Conservation (phyloP, 1,284 basidiomycete genomes). For the Leucocoprinus gongylophorus region DNA sequence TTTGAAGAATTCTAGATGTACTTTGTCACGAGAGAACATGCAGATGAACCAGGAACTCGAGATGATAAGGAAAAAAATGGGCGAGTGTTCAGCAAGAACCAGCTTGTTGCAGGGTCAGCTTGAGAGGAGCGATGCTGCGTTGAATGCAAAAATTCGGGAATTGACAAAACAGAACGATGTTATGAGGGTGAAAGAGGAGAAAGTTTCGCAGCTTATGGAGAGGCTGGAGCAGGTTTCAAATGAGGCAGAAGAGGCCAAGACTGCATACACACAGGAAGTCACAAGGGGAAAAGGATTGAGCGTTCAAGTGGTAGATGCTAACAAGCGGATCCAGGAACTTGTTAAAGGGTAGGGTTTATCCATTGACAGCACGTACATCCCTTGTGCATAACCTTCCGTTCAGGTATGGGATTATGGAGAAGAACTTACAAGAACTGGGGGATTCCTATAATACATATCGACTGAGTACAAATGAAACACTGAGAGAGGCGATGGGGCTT, state of each 20-base stretch:
- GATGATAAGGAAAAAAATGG: neutral
- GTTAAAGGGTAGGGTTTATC: neutral
- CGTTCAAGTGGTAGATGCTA: neutral
- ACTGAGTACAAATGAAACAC: neutral
- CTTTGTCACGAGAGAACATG: neutral
- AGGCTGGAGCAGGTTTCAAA: neutral
- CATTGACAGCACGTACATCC: neutral
- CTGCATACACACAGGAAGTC: constrained; percentile 1
- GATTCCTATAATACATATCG: neutral
- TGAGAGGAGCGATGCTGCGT: neutral
- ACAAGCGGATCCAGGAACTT: neutral
- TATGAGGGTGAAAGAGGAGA: neutral
- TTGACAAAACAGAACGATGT: neutral
- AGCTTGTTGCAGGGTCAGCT: neutral
- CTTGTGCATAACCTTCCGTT: neutral
- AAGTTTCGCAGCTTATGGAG: neutral
- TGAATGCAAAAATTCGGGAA: neutral
- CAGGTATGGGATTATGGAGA: neutral
- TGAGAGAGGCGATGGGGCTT: neutral
- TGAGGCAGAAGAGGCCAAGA: neutral
- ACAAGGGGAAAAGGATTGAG: neutral
- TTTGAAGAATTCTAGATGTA: constrained; percentile 1
- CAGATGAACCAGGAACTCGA: constrained; percentile 1
- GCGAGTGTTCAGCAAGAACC: neutral
- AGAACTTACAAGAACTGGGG: neutral